A percentile compares a stretch with the other conserved stretches of the same genome.
Conservation (phyloP, 208 protist species). For the Strigomonas galati region DNA sequence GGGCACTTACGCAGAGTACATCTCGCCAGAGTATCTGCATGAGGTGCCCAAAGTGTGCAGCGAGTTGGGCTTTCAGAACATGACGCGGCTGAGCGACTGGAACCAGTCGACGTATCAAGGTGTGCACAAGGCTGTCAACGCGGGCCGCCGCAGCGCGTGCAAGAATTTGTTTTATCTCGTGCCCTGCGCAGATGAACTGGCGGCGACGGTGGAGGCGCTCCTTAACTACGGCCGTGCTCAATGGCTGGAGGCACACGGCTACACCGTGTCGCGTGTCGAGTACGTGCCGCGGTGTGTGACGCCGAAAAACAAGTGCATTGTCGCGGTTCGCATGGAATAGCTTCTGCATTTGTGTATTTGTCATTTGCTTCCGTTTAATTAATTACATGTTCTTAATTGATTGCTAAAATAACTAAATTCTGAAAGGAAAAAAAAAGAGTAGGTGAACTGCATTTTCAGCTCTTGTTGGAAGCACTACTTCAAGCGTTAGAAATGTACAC, state of each 20-base stretch:
- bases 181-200: conserved; percentile 44
- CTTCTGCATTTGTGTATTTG: not conserved
- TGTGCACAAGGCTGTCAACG: conserved; percentile 1
- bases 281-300: conserved; percentile 76
- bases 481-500: too few relatives aligned
- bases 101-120: conserved; percentile 56
- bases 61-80: conserved; percentile 26
- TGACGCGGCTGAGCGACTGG: conserved; percentile 69
- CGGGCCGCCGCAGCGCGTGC: conserved; percentile 2
- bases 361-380: not conserved
- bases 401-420: too few relatives aligned
- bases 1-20: conserved; percentile 50
- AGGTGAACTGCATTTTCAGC: not conserved
- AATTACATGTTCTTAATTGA: conserved; percentile 4
- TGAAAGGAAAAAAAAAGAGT: not conserved
- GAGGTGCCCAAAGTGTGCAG: conserved; percentile 27
- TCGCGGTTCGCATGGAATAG: conserved; percentile 26
- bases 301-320: conserved; percentile 78
- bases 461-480: too few relatives aligned
- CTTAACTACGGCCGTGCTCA: conserved; percentile 63
- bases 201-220: conserved; percentile 41
- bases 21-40: conserved; percentile 41
- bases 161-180: conserved; percentile 38
- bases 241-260: conserved; percentile 52
- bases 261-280: conserved; percentile 39